phyloP scores from a whole-genome alignment of 768 basidiomycete genomes.

The Suillus sp. region DNA sequence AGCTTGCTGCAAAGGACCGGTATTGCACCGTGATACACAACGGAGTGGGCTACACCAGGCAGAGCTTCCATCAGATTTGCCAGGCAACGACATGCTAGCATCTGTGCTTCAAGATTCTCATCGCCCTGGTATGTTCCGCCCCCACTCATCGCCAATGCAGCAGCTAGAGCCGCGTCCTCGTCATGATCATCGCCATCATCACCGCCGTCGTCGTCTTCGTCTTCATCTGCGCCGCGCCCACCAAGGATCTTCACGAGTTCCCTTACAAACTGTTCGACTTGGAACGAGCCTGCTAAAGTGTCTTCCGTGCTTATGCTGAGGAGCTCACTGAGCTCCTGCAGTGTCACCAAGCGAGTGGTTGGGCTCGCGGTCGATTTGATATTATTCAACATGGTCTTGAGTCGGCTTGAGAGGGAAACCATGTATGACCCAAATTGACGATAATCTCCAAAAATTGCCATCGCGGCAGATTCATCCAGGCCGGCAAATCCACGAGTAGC shows the following conservation, averaged over 20 bases:
- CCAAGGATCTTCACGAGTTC: slow-evolving; percentile 92
- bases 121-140: slow-evolving; percentile 73
- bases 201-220: slow-evolving; percentile 73
- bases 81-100: slow-evolving; percentile 93
- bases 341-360: slow-evolving; percentile 81
- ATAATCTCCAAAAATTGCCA: slow-evolving; percentile 86
- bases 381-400: slow-evolving; percentile 89
- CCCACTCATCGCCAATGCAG: slow-evolving; percentile 81
- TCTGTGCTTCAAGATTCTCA: slow-evolving; percentile 90
- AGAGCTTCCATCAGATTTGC: slow-evolving; percentile 99
- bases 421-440: slow-evolving; percentile 91
- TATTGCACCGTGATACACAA: slow-evolving; percentile 98
- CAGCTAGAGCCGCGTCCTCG: slow-evolving; percentile 87
- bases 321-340: slow-evolving; percentile 94
- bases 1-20: slow-evolving; percentile 97
- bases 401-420: slow-evolving; percentile 82
- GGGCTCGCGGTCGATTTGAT: slow-evolving; percentile 85
- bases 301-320: slow-evolving; percentile 97
- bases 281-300: slow-evolving; percentile 94
- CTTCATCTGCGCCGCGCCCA: slow-evolving; percentile 68
- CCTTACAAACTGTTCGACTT: slow-evolving; percentile 87
- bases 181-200: slow-evolving; percentile 63
- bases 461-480: slow-evolving; percentile 68
- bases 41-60: slow-evolving; percentile 94
- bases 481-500: slow-evolving; percentile 46